phyloP scores from a whole-genome alignment of 768 basidiomycete species.

The Lactarius sp. region DNA sequence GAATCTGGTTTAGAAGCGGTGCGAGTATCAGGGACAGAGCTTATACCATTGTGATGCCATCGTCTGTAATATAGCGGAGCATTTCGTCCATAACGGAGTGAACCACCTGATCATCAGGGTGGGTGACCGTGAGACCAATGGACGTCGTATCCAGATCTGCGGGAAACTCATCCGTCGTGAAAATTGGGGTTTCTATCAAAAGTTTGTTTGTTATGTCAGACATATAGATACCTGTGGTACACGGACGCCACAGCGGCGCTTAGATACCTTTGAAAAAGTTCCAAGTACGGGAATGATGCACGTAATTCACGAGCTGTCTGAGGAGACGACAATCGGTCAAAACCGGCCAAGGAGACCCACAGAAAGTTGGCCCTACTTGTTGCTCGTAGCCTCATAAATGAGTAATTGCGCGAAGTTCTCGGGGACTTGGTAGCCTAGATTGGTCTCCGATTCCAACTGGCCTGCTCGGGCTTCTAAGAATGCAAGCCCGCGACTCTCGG shows the following conservation, averaged over 20 bases:
- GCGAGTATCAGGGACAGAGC: background rate
- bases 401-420: slow-evolving; percentile 60
- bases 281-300: slow-evolving; percentile 41
- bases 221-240: background rate
- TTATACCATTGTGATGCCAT: slow-evolving; percentile 41
- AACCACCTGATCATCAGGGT: slow-evolving; percentile 32
- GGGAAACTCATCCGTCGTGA: slow-evolving; percentile 48
- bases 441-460: slow-evolving; percentile 42
- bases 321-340: background rate
- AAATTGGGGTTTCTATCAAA: slow-evolving; percentile 34
- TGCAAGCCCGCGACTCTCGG: slow-evolving; percentile 38
- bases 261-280: slow-evolving; percentile 49
- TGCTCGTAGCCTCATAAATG: slow-evolving; percentile 47
- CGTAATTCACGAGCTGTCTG: slow-evolving; percentile 41
- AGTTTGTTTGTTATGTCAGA: background rate
- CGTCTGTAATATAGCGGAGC: slow-evolving; percentile 44
- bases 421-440: slow-evolving; percentile 36
- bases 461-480: slow-evolving; percentile 42
- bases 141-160: slow-evolving; percentile 58
- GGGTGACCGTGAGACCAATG: slow-evolving; percentile 43
- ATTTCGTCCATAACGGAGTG: slow-evolving; percentile 53
- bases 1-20: slow-evolving; percentile 7
- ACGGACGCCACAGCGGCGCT: slow-evolving; percentile 36
- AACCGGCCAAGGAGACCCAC: background rate
- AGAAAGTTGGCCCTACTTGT: slow-evolving; percentile 34